phyloP scores from a whole-genome alignment of 106 monocot genomes.

The Dendrobium officinale region DNA sequence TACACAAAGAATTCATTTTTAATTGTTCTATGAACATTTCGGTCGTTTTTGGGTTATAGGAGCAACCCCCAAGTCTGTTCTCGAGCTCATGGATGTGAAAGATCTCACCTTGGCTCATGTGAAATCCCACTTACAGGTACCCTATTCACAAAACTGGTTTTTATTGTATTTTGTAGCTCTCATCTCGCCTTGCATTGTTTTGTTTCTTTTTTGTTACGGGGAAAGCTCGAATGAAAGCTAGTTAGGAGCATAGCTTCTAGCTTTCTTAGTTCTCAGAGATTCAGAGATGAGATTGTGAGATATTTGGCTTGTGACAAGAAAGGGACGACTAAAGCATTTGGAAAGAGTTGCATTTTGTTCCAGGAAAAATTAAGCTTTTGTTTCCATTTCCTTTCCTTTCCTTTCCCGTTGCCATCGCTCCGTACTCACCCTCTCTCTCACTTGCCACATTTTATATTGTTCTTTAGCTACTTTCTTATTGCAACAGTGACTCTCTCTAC shows the following conservation, averaged over 20 bases:
- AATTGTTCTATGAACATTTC: background rate
- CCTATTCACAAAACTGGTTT: background rate
- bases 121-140: conserved; percentile 46
- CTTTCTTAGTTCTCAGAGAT: background rate
- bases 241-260: background rate
- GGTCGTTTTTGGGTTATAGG: conserved; percentile 11
- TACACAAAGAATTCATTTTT: background rate
- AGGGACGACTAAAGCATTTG: background rate
- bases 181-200: background rate
- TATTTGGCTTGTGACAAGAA: too few relatives aligned
- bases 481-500: too few relatives aligned
- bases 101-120: conserved; percentile 47
- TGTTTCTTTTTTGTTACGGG: background rate
- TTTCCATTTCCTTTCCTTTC: background rate
- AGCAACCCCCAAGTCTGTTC: conserved; percentile 56
- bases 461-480: background rate
- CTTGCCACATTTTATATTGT: too few relatives aligned
- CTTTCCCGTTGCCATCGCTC: too few relatives aligned
- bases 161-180: background rate
- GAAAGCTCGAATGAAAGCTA: background rate
- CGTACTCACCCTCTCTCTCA: too few relatives aligned
- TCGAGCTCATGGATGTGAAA: conserved; percentile 64
- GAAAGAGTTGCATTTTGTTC: background rate
- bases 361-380: background rate
- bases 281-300: too few relatives aligned